These are phyloP conservation scores for Ziziphus jujuba DNA, from an alignment of 306 rosid species.

Conservation along the genomic window DNA sequence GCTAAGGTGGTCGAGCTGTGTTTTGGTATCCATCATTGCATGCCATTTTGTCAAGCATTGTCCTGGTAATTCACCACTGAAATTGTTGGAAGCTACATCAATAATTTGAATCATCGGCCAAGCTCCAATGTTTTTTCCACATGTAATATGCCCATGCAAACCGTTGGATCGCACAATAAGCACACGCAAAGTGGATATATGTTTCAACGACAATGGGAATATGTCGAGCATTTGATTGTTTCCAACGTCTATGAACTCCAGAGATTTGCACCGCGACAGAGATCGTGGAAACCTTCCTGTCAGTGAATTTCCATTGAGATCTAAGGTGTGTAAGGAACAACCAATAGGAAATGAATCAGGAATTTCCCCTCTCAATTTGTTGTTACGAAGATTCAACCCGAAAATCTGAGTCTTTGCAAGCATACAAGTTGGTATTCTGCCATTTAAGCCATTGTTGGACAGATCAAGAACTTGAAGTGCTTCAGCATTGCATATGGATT, in stretches of 20 bases:
- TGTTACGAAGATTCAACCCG: constrained; percentile 17
- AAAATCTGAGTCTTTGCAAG: background rate
- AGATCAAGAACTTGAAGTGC: constrained; percentile 36
- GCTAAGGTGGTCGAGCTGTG: no score
- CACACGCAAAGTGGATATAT: constrained; percentile 14
- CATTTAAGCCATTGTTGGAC: constrained; percentile 18
- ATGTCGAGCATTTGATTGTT: background rate
- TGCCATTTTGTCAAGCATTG: background rate
- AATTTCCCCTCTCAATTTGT: constrained; percentile 19
- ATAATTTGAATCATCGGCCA: constrained; percentile 22
- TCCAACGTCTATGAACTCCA: constrained; percentile 42
- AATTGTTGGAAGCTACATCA: constrained; percentile 16
- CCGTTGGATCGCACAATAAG: constrained; percentile 17
- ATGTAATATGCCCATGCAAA: constrained; percentile 3
- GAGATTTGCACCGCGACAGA: constrained; percentile 12
- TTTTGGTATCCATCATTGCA: constrained; percentile 4
- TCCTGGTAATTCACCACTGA: constrained; percentile 7
- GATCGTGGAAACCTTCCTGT: constrained; percentile 37
- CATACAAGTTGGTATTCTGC: constrained; percentile 37
- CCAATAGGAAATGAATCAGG: constrained; percentile 10
- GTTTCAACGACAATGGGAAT: constrained; percentile 10
- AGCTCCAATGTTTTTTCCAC: background rate
- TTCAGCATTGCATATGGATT: constrained; percentile 32
- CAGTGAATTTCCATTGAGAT: constrained; percentile 26
- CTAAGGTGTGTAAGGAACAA: constrained; percentile 30